Evolutionary conservation across 1,284 basidiomycete genomes (phyloP).

Genomic region (Ganoderma boninense): DNA sequence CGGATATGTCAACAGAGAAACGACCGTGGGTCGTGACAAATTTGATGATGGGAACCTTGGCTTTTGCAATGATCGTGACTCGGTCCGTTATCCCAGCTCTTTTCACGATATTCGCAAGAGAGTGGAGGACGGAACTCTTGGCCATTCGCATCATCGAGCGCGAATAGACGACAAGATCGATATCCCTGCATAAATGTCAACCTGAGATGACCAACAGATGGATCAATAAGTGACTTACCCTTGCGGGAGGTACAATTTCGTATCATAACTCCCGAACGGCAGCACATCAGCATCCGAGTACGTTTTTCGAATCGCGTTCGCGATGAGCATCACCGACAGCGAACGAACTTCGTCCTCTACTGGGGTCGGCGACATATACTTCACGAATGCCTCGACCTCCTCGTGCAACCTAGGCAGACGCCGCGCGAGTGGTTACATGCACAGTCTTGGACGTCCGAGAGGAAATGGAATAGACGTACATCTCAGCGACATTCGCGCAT

Average conservation of each 20-base stretch:
- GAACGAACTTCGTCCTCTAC: conserved; percentile 87
- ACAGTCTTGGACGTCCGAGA: conserved; percentile 17
- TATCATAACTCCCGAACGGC: conserved; percentile 95
- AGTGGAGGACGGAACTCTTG: conserved; percentile 65
- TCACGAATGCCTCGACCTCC: conserved; percentile 87
- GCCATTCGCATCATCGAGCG: conserved; percentile 69
- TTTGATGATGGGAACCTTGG: conserved; percentile 95
- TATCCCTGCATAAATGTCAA: conserved; percentile 58
- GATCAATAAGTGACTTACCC: conserved; percentile 67
- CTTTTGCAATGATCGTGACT: conserved; percentile 89
- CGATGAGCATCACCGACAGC: conserved; percentile 80
- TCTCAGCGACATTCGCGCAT: conserved; percentile 81
- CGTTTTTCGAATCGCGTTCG: conserved; percentile 65
- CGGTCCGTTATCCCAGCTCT: conserved; percentile 67
- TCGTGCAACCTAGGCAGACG: conserved; percentile 69
- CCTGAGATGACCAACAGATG: background rate
- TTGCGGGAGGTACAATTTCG: conserved; percentile 92
- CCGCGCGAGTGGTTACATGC: conserved; percentile 13
- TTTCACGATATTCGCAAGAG: conserved; percentile 72
- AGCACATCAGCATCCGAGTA: conserved; percentile 87
- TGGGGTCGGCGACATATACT: conserved; percentile 88
- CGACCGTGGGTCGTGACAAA: conserved; percentile 83
- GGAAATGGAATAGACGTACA: conserved; percentile 53
- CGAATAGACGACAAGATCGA: conserved; percentile 80
- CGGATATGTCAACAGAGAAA: conserved; percentile 89